These are phyloP conservation scores for Aquilaria agallochum DNA, from an alignment of 441 rosid genomes.

Conservation along the genomic window DNA sequence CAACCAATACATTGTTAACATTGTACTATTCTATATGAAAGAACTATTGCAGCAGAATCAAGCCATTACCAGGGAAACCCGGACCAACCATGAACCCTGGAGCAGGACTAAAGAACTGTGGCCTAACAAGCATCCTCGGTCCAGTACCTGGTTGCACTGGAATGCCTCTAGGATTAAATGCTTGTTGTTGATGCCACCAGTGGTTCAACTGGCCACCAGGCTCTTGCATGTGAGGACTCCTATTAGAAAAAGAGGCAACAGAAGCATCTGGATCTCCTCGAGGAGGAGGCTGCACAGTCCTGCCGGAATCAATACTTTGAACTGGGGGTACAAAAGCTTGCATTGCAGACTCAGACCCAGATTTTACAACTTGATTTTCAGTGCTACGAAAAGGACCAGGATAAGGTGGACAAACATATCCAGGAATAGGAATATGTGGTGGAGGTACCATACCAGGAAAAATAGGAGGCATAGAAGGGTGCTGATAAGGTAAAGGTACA, in stretches of 20 bases:
- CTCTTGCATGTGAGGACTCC: conserved; percentile 51
- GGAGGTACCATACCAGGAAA: conserved; percentile 63
- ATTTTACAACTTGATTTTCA: conserved; percentile 53
- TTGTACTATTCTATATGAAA: not conserved
- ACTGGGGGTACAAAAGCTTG: conserved; percentile 62
- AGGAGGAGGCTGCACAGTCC: conserved; percentile 46
- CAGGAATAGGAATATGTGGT: conserved; percentile 61
- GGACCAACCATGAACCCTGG: conserved; percentile 83
- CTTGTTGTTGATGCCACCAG: conserved; percentile 64
- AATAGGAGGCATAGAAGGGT: conserved; percentile 41
- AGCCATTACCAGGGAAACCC: conserved; percentile 65
- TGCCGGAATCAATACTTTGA: conserved; percentile 28
- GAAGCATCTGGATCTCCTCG: conserved; percentile 55
- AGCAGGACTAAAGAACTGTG: conserved; percentile 56
- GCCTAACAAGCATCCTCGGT: conserved; percentile 60
- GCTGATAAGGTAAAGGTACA: conserved; percentile 51
- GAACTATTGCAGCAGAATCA: conserved; percentile 2
- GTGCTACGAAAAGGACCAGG: conserved; percentile 58
- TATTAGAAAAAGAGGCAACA: conserved; percentile 34
- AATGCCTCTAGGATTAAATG: conserved; percentile 54
- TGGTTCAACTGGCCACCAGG: conserved; percentile 40
- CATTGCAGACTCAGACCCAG: conserved; percentile 51
- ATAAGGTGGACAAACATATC: conserved; percentile 52
- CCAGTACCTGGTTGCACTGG: conserved; percentile 62
- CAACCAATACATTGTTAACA: not conserved